Percentiles rank a stretch among this genome's conserved stretches.
Conservation (phyloP, 345 rosid species). For the Populus alba region DNA sequence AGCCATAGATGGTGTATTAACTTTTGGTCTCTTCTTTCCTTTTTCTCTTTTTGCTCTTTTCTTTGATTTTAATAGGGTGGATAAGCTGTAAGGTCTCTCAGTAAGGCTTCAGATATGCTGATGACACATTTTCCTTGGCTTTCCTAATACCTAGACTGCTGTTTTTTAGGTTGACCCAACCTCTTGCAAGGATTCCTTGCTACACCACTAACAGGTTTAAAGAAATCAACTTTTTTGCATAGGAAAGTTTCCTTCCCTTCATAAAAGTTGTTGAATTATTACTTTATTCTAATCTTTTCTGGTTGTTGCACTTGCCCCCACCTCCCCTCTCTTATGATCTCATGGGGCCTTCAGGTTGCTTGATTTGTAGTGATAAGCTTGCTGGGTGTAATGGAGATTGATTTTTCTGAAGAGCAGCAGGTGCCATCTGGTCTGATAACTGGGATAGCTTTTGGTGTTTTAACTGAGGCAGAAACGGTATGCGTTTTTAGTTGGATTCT, state of each 20-base stretch:
- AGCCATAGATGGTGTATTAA: neutral
- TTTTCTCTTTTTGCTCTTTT: neutral
- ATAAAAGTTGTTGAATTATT: no score
- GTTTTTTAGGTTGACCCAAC: no score
- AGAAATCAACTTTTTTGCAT: no score
- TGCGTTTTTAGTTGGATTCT: neutral
- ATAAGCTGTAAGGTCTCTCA: neutral
- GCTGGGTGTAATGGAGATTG: slow-evolving; percentile 33
- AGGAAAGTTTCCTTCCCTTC: no score
- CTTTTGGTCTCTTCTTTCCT: neutral
- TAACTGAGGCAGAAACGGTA: slow-evolving; percentile 44
- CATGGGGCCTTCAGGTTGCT: slow-evolving; percentile 16
- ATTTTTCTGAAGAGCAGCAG: slow-evolving; percentile 32
- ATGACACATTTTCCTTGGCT: neutral
- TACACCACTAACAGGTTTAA: no score
- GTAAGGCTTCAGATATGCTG: neutral
- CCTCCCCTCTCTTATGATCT: neutral
- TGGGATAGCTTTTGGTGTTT: slow-evolving; percentile 41
- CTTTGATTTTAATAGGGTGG: neutral
- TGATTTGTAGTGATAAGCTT: slow-evolving; percentile 5
- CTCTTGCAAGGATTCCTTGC: no score
- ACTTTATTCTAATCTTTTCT: no score
- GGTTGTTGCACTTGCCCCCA: no score
- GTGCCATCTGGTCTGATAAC: slow-evolving; percentile 43
- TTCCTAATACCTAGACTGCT: no score